A percentile compares a stretch with the other conserved stretches of the same genome.
phyloP scores from a whole-genome alignment of 345 rosid species.

The Cochlearia excelsa region DNA sequence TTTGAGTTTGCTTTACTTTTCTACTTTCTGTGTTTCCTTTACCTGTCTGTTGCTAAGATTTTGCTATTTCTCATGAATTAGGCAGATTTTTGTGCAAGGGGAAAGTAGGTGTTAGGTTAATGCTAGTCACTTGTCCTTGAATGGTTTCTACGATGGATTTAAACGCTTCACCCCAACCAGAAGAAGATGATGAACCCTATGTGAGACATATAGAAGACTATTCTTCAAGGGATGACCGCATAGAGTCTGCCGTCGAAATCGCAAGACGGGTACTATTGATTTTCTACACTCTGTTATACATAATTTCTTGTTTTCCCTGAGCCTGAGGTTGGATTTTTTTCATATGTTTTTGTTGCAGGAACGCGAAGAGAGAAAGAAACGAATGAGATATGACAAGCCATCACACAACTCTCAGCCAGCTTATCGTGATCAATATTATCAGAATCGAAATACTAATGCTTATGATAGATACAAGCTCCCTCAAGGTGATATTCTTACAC shows the following conservation, averaged over 20 bases:
- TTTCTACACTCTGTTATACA: too few species aligned
- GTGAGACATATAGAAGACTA: conserved; percentile 46
- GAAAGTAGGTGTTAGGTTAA: conserved; percentile 24
- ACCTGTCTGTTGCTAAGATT: conserved; percentile 8
- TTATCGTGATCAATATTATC: conserved; percentile 41
- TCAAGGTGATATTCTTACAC: conserved; percentile 19
- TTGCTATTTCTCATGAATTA: conserved; percentile 9
- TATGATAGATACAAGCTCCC: conserved; percentile 80
- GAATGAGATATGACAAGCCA: conserved; percentile 61
- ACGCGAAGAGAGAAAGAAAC: conserved; percentile 89
- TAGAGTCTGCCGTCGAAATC: conserved; percentile 61
- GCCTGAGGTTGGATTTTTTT: conserved; percentile 6
- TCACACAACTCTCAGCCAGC: conserved; percentile 49
- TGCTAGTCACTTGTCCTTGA: conserved; percentile 44
- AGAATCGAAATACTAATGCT: conserved; percentile 43
- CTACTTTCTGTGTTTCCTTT: conserved; percentile 16
- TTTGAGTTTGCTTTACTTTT: conserved; percentile 23
- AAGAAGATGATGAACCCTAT: conserved; percentile 46
- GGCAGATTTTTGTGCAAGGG: conserved; percentile 15
- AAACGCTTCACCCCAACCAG: conserved; percentile 59
- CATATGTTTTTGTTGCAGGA: conserved; percentile 45
- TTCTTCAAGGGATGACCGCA: conserved; percentile 45
- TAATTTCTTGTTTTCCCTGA: background rate
- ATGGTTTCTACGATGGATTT: conserved; percentile 65
- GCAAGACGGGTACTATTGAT: conserved; percentile 54